phyloP scores from a whole-genome alignment of 192 early-diverging fungal species.

The Rhizophagus sp. region DNA sequence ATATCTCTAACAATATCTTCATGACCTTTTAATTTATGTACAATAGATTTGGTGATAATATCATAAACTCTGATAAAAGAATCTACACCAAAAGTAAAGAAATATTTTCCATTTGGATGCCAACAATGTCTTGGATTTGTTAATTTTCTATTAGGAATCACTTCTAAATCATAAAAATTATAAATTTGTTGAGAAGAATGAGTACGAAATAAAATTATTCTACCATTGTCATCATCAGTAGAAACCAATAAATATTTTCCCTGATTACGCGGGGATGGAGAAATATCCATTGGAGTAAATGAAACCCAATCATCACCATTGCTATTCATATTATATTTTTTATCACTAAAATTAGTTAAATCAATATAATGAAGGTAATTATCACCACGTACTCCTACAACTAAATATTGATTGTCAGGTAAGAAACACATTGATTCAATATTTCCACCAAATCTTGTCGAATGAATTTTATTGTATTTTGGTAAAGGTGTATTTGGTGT shows the following conservation, averaged over 20 bases:
- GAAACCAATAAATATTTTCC: constrained; percentile 60
- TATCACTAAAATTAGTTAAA: constrained; percentile 9
- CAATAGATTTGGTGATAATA: constrained; percentile 46
- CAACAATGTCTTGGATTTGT: constrained; percentile 65
- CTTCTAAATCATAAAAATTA: constrained; percentile 57
- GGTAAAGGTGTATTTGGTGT: background rate
- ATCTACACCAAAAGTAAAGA: constrained; percentile 67
- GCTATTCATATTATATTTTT: constrained; percentile 70
- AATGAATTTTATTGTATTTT: constrained; percentile 27
- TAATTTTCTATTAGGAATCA: constrained; percentile 53
- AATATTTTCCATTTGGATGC: constrained; percentile 57
- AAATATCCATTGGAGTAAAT: constrained; percentile 74
- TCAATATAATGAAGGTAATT: constrained; percentile 72
- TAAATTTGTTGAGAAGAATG: constrained; percentile 51
- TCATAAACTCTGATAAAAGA: constrained; percentile 57
- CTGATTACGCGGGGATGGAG: constrained; percentile 51
- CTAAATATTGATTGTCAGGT: constrained; percentile 37
- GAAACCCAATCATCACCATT: constrained; percentile 84
- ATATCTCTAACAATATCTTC: constrained; percentile 52
- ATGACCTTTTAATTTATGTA: constrained; percentile 59
- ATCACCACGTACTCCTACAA: constrained; percentile 70
- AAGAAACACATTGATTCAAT: constrained; percentile 71
- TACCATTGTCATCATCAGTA: constrained; percentile 68
- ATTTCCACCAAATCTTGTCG: constrained; percentile 55
- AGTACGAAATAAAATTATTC: constrained; percentile 62